Evolutionary conservation across 163 green algal genomes (phyloP).

Genomic region (Scenedesmus sp.): DNA sequence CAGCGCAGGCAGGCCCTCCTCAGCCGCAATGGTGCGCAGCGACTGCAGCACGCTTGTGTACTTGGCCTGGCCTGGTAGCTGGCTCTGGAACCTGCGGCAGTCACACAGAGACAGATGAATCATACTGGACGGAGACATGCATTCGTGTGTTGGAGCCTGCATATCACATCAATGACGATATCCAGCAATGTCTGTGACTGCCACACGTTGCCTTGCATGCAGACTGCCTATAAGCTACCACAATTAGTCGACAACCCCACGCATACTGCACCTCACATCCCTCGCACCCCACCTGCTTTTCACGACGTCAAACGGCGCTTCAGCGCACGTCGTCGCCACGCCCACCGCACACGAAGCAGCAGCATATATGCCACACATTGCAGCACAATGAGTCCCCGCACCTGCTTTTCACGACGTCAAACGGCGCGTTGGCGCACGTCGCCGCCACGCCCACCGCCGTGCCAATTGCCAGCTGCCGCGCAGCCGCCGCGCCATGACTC

Average conservation of each 20-base stretch:
- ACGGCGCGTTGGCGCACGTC: slow-evolving; percentile 71
- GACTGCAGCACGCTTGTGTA: slow-evolving; percentile 56
- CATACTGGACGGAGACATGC: neutral
- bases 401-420: slow-evolving; percentile 72
- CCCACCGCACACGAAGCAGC: neutral
- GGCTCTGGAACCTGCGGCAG: slow-evolving; percentile 56
- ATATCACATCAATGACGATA: neutral
- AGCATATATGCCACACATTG: neutral
- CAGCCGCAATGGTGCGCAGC: slow-evolving; percentile 45
- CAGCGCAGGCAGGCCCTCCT: slow-evolving; percentile 62
- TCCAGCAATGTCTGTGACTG: neutral
- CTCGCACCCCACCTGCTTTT: slow-evolving; percentile 50
- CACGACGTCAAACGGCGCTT: slow-evolving; percentile 72
- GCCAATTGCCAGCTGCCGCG: slow-evolving; percentile 55
- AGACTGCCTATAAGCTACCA: no score
- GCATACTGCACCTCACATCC: no score
- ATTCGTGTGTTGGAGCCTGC: no score
- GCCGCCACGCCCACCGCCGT: slow-evolving; percentile 57
- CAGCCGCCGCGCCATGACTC: neutral
- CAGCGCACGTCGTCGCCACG: slow-evolving; percentile 59
- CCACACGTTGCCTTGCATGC: no score
- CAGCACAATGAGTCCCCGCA: neutral
- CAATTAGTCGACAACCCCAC: no score
- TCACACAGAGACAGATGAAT: neutral
- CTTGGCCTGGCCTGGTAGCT: slow-evolving; percentile 57